These are phyloP conservation scores for Trametes pubescens DNA, from an alignment of 1,284 basidiomycete genomes.

Conservation along the genomic window DNA sequence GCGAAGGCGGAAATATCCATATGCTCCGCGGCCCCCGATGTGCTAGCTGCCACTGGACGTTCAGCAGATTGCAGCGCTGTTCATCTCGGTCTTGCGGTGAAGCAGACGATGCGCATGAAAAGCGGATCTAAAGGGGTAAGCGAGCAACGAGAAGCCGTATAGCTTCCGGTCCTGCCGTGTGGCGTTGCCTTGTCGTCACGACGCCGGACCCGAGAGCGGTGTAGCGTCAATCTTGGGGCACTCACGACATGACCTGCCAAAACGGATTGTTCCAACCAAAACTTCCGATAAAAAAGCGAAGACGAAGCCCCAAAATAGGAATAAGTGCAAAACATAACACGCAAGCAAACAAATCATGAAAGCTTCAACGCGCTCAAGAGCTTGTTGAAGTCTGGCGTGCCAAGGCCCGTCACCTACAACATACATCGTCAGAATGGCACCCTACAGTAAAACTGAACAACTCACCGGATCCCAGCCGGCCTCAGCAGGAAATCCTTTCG, in stretches of 20 bases:
- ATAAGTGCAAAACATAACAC: background rate
- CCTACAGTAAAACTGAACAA: constrained; percentile 3
- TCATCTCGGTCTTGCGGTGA: no score
- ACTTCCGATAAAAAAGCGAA: background rate
- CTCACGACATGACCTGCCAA: background rate
- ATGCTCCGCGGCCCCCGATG: no score
- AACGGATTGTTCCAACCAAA: background rate
- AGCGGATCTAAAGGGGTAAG: no score
- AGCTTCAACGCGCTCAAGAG: constrained; percentile 44
- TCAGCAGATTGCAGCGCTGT: no score
- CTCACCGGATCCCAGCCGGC: constrained; percentile 68
- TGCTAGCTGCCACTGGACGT: no score
- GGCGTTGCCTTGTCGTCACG: no score
- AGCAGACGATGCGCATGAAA: no score
- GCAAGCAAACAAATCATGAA: background rate
- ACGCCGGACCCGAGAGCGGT: no score
- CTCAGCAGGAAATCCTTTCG: constrained; percentile 56
- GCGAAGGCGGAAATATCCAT: no score
- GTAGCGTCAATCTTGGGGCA: background rate
- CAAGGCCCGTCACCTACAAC: constrained; percentile 62
- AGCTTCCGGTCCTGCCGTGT: no score
- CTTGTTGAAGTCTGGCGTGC: constrained; percentile 68
- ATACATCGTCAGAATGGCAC: background rate
- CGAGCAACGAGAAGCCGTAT: no score
- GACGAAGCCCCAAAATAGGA: background rate